Conservation (phyloP, 2,329 filamentous ascomycete genomes). For the Cladosporium austrohemisphaericum region DNA sequence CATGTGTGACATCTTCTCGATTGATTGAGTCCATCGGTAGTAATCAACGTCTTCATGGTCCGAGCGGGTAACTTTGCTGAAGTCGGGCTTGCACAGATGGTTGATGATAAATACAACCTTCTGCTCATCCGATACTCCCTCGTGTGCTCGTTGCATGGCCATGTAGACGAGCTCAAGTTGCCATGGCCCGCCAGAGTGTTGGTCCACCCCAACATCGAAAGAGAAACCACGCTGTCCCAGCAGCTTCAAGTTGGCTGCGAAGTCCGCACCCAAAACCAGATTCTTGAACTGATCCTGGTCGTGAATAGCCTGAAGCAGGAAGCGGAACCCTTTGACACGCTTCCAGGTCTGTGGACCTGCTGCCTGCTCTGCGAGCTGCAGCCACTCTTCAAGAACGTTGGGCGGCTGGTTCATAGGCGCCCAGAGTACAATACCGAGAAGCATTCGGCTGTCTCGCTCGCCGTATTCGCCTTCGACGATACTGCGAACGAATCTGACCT, state of each 20-base stretch:
- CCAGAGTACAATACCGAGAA: conserved; percentile 75
- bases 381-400: conserved; percentile 60
- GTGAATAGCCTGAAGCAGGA: conserved; percentile 64
- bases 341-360: conserved; percentile 61
- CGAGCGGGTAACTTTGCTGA: conserved; percentile 34
- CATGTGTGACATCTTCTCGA: conserved; percentile 64
- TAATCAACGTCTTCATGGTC: conserved; percentile 46
- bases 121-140: conserved; percentile 56
- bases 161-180: conserved; percentile 42
- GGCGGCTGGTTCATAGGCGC: conserved; percentile 71
- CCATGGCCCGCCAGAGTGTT: conserved; percentile 68
- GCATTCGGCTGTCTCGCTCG: conserved; percentile 48
- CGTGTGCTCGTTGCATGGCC: conserved; percentile 51
- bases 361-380: conserved; percentile 56
- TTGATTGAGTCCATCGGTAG: conserved; percentile 64
- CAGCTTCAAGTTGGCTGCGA: conserved; percentile 52
- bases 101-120: conserved; percentile 69
- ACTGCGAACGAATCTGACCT: conserved; percentile 65
- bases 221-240: conserved; percentile 57
- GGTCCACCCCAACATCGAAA: conserved; percentile 84
- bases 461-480: conserved; percentile 57
- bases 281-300: conserved; percentile 33
- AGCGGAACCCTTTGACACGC: conserved; percentile 74
- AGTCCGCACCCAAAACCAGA: conserved; percentile 34
- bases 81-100: conserved; percentile 83